Conservation (phyloP, 306 rosid species). For the Sicyos baderoa region DNA sequence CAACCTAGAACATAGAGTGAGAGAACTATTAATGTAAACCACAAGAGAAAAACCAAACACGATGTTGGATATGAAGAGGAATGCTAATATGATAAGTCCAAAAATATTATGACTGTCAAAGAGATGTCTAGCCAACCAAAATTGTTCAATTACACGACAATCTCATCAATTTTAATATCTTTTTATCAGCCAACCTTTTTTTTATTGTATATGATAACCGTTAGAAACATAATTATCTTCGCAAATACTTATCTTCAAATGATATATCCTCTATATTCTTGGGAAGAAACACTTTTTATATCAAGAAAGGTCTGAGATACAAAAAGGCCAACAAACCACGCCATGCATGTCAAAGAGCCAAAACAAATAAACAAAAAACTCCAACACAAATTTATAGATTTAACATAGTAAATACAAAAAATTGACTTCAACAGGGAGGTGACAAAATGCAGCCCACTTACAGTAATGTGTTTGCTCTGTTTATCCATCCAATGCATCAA, state of each 20-base stretch:
- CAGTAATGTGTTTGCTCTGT: slow-evolving; percentile 96
- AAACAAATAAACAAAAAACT: neutral
- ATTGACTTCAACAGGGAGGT: neutral
- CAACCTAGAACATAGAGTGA: slow-evolving; percentile 45
- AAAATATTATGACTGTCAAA: neutral
- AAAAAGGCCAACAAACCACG: neutral
- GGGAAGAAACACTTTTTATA: neutral
- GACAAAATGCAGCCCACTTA: slow-evolving; percentile 31
- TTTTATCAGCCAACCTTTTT: neutral
- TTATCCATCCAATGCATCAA: slow-evolving; percentile 94
- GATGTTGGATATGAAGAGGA: slow-evolving; percentile 2
- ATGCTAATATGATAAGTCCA: neutral
- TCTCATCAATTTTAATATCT: neutral
- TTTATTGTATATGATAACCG: no score
- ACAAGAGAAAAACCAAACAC: neutral
- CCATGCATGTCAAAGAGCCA: neutral
- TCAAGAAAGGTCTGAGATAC: neutral
- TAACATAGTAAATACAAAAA: neutral
- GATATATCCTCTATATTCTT: neutral
- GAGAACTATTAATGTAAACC: slow-evolving; percentile 9
- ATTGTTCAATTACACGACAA: neutral
- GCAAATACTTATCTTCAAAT: slow-evolving; percentile 1
- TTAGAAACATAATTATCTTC: neutral
- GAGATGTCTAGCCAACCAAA: neutral
- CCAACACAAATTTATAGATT: neutral